Evolutionary conservation across 345 rosid species (phyloP).

Genomic region (Ceriops zippeliana): DNA sequence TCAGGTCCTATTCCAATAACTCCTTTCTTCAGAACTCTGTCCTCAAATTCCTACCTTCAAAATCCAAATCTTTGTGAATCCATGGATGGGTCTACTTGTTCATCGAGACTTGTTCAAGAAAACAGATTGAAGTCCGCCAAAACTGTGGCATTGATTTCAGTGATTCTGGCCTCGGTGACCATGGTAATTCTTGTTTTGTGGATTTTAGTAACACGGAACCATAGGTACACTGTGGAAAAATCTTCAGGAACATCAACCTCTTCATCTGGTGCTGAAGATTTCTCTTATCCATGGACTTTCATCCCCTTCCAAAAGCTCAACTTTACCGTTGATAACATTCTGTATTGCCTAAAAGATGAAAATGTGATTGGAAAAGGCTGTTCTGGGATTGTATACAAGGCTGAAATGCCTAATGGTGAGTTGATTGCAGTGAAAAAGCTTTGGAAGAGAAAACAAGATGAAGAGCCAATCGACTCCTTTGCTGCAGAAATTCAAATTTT

Average conservation of each 20-base stretch:
- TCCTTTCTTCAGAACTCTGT: constrained; percentile 72
- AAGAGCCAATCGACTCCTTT: constrained; percentile 66
- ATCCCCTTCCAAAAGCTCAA: constrained; percentile 85
- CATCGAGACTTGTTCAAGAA: constrained; percentile 37
- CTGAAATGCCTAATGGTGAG: constrained; percentile 79
- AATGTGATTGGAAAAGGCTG: constrained; percentile 94
- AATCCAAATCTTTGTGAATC: constrained; percentile 67
- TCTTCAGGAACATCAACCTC: constrained; percentile 38
- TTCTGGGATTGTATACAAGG: constrained; percentile 85
- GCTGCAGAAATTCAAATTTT: constrained; percentile 92
- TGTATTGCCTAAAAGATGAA: constrained; percentile 70
- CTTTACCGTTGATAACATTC: constrained; percentile 67
- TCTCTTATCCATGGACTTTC: constrained; percentile 93
- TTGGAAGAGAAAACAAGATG: constrained; percentile 65
- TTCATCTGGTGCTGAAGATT: constrained; percentile 59
- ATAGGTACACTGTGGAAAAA: constrained; percentile 50
- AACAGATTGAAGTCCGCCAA: constrained; percentile 60
- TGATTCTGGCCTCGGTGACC: constrained; percentile 57
- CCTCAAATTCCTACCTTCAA: constrained; percentile 56
- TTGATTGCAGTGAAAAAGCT: constrained; percentile 84
- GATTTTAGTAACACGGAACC: constrained; percentile 58
- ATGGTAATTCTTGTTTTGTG: constrained; percentile 56
- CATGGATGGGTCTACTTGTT: constrained; percentile 68
- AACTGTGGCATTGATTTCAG: constrained; percentile 60
- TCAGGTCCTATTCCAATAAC: constrained; percentile 89